Percentiles rank a stretch among this genome's conserved stretches.
Conservation (phyloP, 768 basidiomycete species). For the Pleurotus giganteus region DNA sequence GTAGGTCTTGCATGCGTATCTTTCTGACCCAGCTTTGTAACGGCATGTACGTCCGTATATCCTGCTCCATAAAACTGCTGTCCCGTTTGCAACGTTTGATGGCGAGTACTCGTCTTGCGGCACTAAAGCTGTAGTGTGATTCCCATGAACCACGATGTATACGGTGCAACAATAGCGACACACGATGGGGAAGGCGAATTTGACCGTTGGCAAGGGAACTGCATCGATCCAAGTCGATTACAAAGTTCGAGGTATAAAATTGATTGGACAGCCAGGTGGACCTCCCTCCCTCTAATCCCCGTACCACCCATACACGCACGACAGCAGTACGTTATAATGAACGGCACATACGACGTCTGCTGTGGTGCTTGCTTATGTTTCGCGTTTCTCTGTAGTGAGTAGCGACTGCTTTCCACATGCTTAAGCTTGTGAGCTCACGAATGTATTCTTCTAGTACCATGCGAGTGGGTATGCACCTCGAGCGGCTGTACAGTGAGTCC, state of each 20-base stretch:
- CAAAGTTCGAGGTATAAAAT: neutral
- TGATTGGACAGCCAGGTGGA: too few relatives aligned
- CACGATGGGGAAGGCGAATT: too few relatives aligned
- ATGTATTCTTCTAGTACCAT: too few relatives aligned
- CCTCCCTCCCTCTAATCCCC: too few relatives aligned
- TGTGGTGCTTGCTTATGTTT: neutral
- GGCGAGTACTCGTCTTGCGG: neutral
- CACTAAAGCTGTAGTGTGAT: too few relatives aligned
- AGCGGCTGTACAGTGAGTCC: neutral
- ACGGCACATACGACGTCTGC: neutral
- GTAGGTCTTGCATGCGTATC: neutral
- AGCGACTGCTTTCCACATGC: neutral
- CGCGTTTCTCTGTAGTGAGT: neutral
- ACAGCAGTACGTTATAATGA: neutral
- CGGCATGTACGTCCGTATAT: neutral
- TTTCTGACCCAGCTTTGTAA: conserved; percentile 4
- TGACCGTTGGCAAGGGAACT: neutral
- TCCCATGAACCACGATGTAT: too few relatives aligned
- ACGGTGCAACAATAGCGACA: too few relatives aligned
- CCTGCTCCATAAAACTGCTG: neutral
- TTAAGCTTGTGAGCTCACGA: too few relatives aligned
- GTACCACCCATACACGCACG: too few relatives aligned
- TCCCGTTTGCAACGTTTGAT: neutral
- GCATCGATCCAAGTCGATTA: neutral
- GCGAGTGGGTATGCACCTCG: too few relatives aligned